phyloP scores from a whole-genome alignment of 225 moss, liverwort and hornwort genomes.

The Neckera pumila region DNA sequence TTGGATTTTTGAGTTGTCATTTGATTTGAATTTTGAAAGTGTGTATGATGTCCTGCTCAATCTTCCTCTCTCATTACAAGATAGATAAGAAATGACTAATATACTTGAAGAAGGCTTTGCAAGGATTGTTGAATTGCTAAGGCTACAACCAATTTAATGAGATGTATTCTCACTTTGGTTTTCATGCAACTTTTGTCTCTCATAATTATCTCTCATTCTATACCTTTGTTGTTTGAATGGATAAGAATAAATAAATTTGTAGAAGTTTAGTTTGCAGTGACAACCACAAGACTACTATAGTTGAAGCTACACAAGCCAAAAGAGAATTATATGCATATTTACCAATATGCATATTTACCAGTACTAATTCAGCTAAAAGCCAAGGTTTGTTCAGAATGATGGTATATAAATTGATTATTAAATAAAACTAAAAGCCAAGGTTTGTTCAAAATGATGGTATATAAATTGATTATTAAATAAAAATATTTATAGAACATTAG shows the following conservation, averaged over 20 bases:
- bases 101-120: background rate
- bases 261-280: background rate
- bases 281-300: rapidly evolving
- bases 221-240: background rate
- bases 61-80: too few relatives aligned
- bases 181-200: background rate
- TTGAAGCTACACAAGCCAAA: background rate
- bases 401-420: too few relatives aligned
- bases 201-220: background rate
- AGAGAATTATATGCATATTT: background rate
- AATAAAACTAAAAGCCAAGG: background rate
- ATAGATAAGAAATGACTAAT: too few relatives aligned
- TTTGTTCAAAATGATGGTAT: background rate
- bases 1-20: background rate
- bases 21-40: background rate
- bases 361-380: too few relatives aligned
- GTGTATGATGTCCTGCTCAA: background rate
- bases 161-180: background rate
- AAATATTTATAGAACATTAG: background rate
- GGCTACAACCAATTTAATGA: too few relatives aligned
- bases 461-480: background rate
- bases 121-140: background rate
- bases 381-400: background rate
- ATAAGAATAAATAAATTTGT: background rate
- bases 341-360: too few relatives aligned